Evolutionary conservation across 768 basidiomycete genomes (phyloP).

Genomic region (Kwoniella shandongensis): DNA sequence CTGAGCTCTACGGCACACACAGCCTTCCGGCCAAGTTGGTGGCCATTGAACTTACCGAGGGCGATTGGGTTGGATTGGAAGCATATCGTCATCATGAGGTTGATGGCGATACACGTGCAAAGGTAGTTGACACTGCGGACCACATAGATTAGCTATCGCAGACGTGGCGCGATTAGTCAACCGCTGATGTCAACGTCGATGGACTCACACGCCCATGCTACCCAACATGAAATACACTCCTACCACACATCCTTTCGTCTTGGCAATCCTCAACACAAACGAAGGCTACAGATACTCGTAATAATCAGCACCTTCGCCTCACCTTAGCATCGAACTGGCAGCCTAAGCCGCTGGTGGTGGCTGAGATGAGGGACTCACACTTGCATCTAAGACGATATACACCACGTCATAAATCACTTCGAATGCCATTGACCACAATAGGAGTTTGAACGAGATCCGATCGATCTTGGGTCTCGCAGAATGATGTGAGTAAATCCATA

Average conservation of each 20-base stretch:
- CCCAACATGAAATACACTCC: slow-evolving; percentile 26
- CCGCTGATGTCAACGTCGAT: no score
- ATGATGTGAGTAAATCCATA: slow-evolving; percentile 6
- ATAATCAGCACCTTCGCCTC: no score
- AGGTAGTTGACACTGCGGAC: slow-evolving; percentile 28
- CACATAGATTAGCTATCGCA: no score
- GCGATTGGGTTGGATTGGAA: slow-evolving; percentile 26
- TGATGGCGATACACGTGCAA: slow-evolving; percentile 33
- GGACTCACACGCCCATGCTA: slow-evolving; percentile 24
- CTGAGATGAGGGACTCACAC: slow-evolving; percentile 14
- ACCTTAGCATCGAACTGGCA: neutral
- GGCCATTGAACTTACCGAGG: slow-evolving; percentile 9
- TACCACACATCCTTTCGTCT: slow-evolving; percentile 10
- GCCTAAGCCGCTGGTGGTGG: no score
- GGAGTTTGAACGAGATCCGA: slow-evolving; percentile 26
- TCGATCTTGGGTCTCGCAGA: slow-evolving; percentile 13
- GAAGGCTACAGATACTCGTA: slow-evolving; percentile 1
- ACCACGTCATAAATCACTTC: slow-evolving; percentile 22
- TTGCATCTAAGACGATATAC: slow-evolving; percentile 13
- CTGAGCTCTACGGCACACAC: no score
- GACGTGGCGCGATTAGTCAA: no score
- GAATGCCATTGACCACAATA: slow-evolving; percentile 31
- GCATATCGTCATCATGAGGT: slow-evolving; percentile 32
- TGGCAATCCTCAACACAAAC: neutral
- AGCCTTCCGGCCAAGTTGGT: neutral